Evolutionary conservation across 495 filamentous ascomycete species (phyloP).

Genomic region (Penicillium arizonense): DNA sequence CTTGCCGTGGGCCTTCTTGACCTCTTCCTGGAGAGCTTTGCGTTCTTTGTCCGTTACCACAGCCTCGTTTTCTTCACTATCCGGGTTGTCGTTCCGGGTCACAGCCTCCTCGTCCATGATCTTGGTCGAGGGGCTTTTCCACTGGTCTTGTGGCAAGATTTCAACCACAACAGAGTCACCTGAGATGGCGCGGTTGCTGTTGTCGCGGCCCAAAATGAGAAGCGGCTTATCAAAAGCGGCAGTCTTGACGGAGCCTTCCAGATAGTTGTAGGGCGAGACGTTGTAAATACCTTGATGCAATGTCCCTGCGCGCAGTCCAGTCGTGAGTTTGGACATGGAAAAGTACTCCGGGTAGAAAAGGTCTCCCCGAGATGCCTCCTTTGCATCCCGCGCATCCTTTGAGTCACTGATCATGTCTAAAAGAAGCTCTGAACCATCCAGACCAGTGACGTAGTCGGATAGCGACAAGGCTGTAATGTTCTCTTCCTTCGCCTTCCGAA

Average conservation of each 20-base stretch:
- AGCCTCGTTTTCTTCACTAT: slow-evolving; percentile 71
- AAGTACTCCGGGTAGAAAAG: slow-evolving; percentile 83
- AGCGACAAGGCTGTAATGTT: slow-evolving; percentile 65
- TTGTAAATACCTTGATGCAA: slow-evolving; percentile 94
- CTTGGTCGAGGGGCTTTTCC: slow-evolving; percentile 93
- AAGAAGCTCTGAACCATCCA: slow-evolving; percentile 79
- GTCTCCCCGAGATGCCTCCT: slow-evolving; percentile 58
- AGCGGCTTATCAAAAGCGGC: slow-evolving; percentile 86
- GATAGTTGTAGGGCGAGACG: slow-evolving; percentile 95
- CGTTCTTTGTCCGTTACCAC: slow-evolving; percentile 83
- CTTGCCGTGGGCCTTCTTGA: slow-evolving; percentile 79
- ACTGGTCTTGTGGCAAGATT: slow-evolving; percentile 87
- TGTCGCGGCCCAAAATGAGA: slow-evolving; percentile 87
- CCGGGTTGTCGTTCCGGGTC: slow-evolving; percentile 89
- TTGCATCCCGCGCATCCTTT: slow-evolving; percentile 61
- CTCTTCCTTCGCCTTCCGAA: slow-evolving; percentile 78
- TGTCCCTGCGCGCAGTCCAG: slow-evolving; percentile 78
- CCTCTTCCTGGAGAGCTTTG: slow-evolving; percentile 83
- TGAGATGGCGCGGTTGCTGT: slow-evolving; percentile 89
- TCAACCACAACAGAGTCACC: slow-evolving; percentile 93
- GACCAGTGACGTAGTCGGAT: slow-evolving; percentile 73
- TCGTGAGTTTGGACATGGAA: slow-evolving; percentile 91
- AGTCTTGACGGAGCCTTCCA: slow-evolving; percentile 88
- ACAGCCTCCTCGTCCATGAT: slow-evolving; percentile 93
- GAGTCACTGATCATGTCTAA: slow-evolving; percentile 93